Evolutionary conservation across 306 rosid genomes (phyloP), one percentile per base, ranked within the genome.

Genomic region (Ceratonia siliqua): DNA sequence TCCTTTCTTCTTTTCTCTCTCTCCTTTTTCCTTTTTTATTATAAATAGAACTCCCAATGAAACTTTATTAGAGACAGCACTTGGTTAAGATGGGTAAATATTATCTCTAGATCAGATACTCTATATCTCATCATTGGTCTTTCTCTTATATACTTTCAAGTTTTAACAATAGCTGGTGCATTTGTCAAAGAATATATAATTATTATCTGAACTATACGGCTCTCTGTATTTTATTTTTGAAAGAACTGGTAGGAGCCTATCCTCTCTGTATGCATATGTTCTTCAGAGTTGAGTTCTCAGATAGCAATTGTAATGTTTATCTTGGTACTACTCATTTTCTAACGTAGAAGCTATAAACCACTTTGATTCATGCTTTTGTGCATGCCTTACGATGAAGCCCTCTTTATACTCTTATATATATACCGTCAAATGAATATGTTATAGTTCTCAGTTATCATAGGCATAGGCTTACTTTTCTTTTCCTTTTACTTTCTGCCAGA

Each of bases 311-410:
- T 36, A 21, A 50, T 62, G 17, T 38, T 32, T 62, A 32, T 15
- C 13, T 35, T 33, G 49, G 25, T 36, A 61, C 35, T 77, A 24
- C 35, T 46, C 53, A 25, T 14, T n/a, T 57, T 55, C 3, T 43
- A 32, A 62, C 17, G 33, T 32, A 21, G 12, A 38, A 38, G 43
- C 43, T 38, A 41, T 41, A 27, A 36, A 35, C 45, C 45, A 55
- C 49, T 18, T 39, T 18, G 38, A 30, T 64, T 20, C 49, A 41
- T 66, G 27, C 20, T 21, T 12, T 62, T 43, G 11, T 56, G 48
- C 27, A 38, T 76, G 52, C 52, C 50, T 43, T 76, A 59, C 41
- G 43, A 76, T 21, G 73, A 27, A 22, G 54, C 24, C 13, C 50
- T 14, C 62, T 35, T 35, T 35, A 50, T 36, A 33, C 67, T 27